phyloP scores from a whole-genome alignment of 2,329 filamentous ascomycete genomes.

The Claviceps sp. region DNA sequence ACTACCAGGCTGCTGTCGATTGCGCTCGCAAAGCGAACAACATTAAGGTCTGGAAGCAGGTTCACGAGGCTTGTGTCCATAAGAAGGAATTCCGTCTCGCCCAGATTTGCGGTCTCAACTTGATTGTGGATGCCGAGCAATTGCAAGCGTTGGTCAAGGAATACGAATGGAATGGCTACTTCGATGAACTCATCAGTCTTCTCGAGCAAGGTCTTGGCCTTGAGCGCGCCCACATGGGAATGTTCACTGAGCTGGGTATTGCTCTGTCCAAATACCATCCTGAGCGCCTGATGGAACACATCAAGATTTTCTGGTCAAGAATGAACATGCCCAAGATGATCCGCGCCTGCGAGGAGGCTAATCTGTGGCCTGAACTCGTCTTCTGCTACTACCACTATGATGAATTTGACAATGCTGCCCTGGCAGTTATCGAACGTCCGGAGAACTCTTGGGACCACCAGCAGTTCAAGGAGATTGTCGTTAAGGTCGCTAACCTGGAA shows the following conservation, averaged over 20 bases:
- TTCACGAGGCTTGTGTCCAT: slow-evolving; percentile 86
- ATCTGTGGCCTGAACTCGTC: slow-evolving; percentile 93
- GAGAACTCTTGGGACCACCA: slow-evolving; percentile 98
- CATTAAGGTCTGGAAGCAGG: slow-evolving; percentile 98
- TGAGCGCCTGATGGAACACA: slow-evolving; percentile 92
- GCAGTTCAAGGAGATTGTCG: slow-evolving; percentile 96
- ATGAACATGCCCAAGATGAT: slow-evolving; percentile 99
- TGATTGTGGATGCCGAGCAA: slow-evolving; percentile 96
- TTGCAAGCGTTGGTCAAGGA: slow-evolving; percentile 85
- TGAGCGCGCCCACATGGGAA: slow-evolving; percentile 86
- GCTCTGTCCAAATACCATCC: slow-evolving; percentile 90
- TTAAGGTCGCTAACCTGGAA: slow-evolving; percentile 96
- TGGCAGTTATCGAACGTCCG: slow-evolving; percentile 95
- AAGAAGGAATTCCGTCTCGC: slow-evolving; percentile 99
- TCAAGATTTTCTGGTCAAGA: slow-evolving; percentile 95
- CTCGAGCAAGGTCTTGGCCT: slow-evolving; percentile 91
- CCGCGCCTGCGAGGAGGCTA: slow-evolving; percentile 80
- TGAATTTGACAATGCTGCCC: slow-evolving; percentile 91
- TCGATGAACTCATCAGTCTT: slow-evolving; percentile 89
- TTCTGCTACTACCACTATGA: slow-evolving; percentile 99
- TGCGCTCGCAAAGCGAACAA: slow-evolving; percentile 98
- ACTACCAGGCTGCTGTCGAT: slow-evolving; percentile 96
- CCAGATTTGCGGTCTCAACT: slow-evolving; percentile 95
- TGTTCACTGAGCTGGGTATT: slow-evolving; percentile 90
- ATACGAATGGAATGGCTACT: slow-evolving; percentile 94